Percentiles rank a stretch among this genome's conserved stretches.
Evolutionary conservation across 2,329 filamentous ascomycete species (phyloP).

Genomic region (Colletotrichum tamarilloi): DNA sequence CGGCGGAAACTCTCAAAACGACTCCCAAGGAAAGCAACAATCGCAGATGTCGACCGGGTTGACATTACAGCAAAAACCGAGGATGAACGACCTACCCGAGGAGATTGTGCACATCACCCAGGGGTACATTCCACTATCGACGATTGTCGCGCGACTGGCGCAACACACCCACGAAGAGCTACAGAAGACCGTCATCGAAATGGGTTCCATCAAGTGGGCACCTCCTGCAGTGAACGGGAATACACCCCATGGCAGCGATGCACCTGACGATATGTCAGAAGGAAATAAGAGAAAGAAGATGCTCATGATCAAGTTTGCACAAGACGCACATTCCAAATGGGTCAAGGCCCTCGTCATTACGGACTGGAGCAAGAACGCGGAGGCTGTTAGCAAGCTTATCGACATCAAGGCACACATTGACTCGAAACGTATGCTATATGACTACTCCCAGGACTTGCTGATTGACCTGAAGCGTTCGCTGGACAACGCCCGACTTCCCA

Average conservation of each 20-base stretch:
- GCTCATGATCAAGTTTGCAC: constrained; percentile 79
- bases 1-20: not conserved
- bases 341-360: constrained; percentile 92
- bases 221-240: constrained; percentile 63
- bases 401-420: constrained; percentile 84
- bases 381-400: constrained; percentile 86
- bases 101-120: constrained; percentile 78
- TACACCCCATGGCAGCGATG: constrained; percentile 48
- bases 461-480: constrained; percentile 80
- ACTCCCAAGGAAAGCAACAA: constrained; percentile 37
- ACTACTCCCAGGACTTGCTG: constrained; percentile 69
- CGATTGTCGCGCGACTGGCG: constrained; percentile 80
- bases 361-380: constrained; percentile 86
- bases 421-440: constrained; percentile 70
- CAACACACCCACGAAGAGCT: constrained; percentile 87
- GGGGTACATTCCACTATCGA: constrained; percentile 80
- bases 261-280: constrained; percentile 65
- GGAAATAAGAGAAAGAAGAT: constrained; percentile 83
- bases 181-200: constrained; percentile 73
- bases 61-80: constrained; percentile 28
- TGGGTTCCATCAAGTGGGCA: constrained; percentile 76
- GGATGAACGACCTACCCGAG: constrained; percentile 69
- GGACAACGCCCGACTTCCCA: constrained; percentile 79
- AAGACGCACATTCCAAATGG: constrained; percentile 85
- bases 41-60: constrained; percentile 27